These are phyloP conservation scores for Dipsacomyces acuminosporus DNA, from an alignment of 371 early-diverging fungal species.

Conservation along the genomic window DNA sequence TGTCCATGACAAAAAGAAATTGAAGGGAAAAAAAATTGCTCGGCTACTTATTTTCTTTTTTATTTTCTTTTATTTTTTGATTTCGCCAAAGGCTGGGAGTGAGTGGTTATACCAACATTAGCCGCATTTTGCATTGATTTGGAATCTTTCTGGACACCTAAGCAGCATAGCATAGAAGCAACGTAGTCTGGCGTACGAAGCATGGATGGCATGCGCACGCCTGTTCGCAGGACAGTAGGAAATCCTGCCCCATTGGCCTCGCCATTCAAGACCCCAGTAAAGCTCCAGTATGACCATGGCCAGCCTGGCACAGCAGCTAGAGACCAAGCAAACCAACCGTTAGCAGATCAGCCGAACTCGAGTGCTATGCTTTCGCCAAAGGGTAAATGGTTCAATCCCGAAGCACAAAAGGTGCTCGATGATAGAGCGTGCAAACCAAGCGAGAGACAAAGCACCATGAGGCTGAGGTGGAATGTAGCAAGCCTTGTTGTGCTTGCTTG, in stretches of 20 bases:
- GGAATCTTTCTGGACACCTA: too few relatives aligned
- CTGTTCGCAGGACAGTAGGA: slow-evolving; percentile 12
- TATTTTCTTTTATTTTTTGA: too few relatives aligned
- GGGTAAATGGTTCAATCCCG: slow-evolving; percentile 32
- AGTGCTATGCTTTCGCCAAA: slow-evolving; percentile 2
- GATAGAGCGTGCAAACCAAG: slow-evolving; percentile 22
- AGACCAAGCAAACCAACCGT: not conserved
- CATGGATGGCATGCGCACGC: slow-evolving; percentile 7
- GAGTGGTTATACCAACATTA: too few relatives aligned
- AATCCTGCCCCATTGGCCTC: slow-evolving; percentile 5
- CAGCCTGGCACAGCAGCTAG: too few relatives aligned
- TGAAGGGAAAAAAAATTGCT: too few relatives aligned
- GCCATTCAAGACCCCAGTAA: slow-evolving; percentile 7
- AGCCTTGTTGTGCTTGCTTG: slow-evolving; percentile 16
- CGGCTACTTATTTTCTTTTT: too few relatives aligned
- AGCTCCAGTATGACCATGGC: not conserved
- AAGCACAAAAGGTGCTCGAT: slow-evolving; percentile 34
- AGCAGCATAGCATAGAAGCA: too few relatives aligned
- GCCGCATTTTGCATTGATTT: too few relatives aligned
- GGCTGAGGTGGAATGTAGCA: slow-evolving; percentile 39
- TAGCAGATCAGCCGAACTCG: not conserved
- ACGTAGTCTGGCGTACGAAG: not conserved
- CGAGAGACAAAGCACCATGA: slow-evolving; percentile 32
- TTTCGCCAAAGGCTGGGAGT: too few relatives aligned
- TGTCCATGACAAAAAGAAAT: slow-evolving; percentile 8